These are phyloP conservation scores for Cladosporium phlei DNA, from an alignment of 2,329 filamentous ascomycete genomes.

Conservation along the genomic window DNA sequence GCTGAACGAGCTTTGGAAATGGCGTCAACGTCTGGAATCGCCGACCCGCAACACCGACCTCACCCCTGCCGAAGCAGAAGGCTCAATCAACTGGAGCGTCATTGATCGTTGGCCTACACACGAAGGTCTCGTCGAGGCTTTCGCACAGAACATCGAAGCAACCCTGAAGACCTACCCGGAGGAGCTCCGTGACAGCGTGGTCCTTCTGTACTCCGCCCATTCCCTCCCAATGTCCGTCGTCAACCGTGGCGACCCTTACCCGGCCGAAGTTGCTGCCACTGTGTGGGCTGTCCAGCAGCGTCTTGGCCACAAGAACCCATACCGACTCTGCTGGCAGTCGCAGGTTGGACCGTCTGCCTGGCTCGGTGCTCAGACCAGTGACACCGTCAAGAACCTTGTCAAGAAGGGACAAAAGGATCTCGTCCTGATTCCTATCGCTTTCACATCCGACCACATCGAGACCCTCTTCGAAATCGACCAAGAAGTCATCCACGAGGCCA, in stretches of 20 bases:
- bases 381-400: slow-evolving; percentile 83
- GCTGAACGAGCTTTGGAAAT: slow-evolving; percentile 96
- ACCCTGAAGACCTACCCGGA: slow-evolving; percentile 79
- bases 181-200: slow-evolving; percentile 71
- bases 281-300: slow-evolving; percentile 96
- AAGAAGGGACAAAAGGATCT: slow-evolving; percentile 88
- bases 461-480: slow-evolving; percentile 90
- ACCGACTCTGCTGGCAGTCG: slow-evolving; percentile 94
- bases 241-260: slow-evolving; percentile 92
- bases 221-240: slow-evolving; percentile 96
- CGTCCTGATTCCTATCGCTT: slow-evolving; percentile 88
- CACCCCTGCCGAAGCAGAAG: slow-evolving; percentile 55
- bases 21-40: slow-evolving; percentile 75
- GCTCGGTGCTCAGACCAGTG: slow-evolving; percentile 88
- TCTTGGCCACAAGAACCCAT: slow-evolving; percentile 81
- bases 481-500: slow-evolving; percentile 87
- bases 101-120: slow-evolving; percentile 98
- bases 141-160: slow-evolving; percentile 86
- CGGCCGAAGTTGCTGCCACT: slow-evolving; percentile 89
- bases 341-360: slow-evolving; percentile 94
- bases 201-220: slow-evolving; percentile 86
- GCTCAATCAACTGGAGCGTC: slow-evolving; percentile 88
- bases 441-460: slow-evolving; percentile 98
- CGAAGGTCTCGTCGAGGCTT: slow-evolving; percentile 80
- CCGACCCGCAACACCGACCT: slow-evolving; percentile 23